Evolutionary conservation across 768 basidiomycete species (phyloP), one percentile per base, ranked within the genome.

Genomic region (Lactarius indigo): DNA sequence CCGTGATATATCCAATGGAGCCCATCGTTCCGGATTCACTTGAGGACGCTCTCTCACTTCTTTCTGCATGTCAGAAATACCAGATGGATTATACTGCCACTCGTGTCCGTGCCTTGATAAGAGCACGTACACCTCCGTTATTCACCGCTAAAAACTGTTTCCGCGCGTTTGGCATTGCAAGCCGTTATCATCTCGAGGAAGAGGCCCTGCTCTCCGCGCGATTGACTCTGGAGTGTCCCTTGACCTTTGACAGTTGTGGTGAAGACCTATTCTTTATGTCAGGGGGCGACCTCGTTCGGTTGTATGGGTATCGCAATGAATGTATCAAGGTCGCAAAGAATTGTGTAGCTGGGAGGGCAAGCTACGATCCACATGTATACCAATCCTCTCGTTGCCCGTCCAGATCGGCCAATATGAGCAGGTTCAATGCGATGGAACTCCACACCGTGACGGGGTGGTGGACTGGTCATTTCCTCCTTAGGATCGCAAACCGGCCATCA

Each of bases 11-110:
- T 13, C 64, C 59, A 17, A 28, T 57, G 18, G 18, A 30, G 20
- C 52, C 18, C 23, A 18, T 17, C 26, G 28, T 61, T 30, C 64
- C 59, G 8, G 28, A 42, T 31, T 57, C 59, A 23, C 1, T 61
- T 13, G 64, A 61, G 39, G 59, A 57, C 18, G 35, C 37, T 3
- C 55, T 61, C 39, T 47, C 54, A 1, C 65, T 61, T 35, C 60
- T 65, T 18, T 55, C 60, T 17, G 44, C 60, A 17, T 66, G 60
- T 30, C 65, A 66, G 59, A 65, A 66, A 28, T 66, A 66, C 15
- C 55, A 66, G 44, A 61, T 66, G 65, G 55, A 61, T 18, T 13
- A 18, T 35, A 47, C 26, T 9, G 33, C 26, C 12, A 18, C 35
- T 37, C 2, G 15, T 17, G 9, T 66, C 54, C 60, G 65, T 42